Evolutionary conservation across 2,329 filamentous ascomycete genomes (phyloP), one percentile per base, ranked within the genome.

Genomic region (Fusarium aywerte): DNA sequence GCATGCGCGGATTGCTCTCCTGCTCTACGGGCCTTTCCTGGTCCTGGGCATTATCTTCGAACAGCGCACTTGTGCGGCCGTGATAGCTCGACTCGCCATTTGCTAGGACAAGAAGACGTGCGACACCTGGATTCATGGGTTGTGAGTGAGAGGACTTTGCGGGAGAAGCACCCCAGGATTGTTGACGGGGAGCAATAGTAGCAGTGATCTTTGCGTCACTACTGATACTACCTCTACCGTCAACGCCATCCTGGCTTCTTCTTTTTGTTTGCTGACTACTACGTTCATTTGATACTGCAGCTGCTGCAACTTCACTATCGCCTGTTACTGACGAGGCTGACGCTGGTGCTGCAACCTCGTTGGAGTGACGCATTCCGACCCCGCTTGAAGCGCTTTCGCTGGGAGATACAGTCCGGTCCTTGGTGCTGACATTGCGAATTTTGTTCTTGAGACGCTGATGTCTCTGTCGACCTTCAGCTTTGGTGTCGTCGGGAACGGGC

Each of bases 11-110:
- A 11, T 57, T 69, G 16, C 56, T 42, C 25, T 72, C 53, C 82
- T 67, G 59, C 23, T 49, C 53, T 47, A 67, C 33, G 5, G 45
- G 45, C 4, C 60, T 33, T 27, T 67, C 70, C 20, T 33, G 25
- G 7, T 67, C 70, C n/a, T 32, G 25, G 4, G 68, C 35, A 18
- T 62, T 67, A 18, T 67, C 81, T 42, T 84, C 82, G 58, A 83
- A 85, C 2, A 84, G 58, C 1, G 82, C 79, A 53, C 82, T 84
- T 5, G 82, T 84, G 3, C 80, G 81, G 0, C 82, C 82, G 71
- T 84, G 82, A 25, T 84, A 84, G 40, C 80, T 82, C 7, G 82
- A 80, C 5, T 78, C 74, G 16, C 77, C 75, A 55, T 81, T 80
- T 6, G 78, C 74, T 11, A 78, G 77, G 5, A 81, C 76, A 15